Evolutionary conservation across 1,284 basidiomycete genomes (phyloP).

Genomic region (Neolentinus lepideus): DNA sequence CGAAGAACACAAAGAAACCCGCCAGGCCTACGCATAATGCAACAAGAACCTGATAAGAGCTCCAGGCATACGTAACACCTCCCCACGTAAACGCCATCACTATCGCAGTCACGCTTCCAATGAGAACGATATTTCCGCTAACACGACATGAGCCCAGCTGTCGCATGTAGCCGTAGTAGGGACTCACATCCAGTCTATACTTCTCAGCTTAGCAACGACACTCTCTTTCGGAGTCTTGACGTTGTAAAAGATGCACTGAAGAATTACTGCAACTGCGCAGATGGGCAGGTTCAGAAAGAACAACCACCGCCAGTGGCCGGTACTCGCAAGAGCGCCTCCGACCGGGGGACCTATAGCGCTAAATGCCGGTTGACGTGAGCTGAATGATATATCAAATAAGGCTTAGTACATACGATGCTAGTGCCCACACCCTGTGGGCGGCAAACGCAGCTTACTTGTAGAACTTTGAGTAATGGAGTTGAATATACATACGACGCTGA

Average conservation of each 20-base stretch:
- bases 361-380: constrained; percentile 18
- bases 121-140: constrained; percentile 25
- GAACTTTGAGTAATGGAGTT: neutral
- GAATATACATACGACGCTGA: constrained; percentile 10
- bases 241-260: constrained; percentile 28
- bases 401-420: constrained; percentile 6
- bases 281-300: constrained; percentile 33
- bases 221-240: constrained; percentile 25
- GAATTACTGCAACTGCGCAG: constrained; percentile 22
- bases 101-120: constrained; percentile 17
- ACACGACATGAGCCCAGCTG: neutral
- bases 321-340: constrained; percentile 26
- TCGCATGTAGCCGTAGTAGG: no score
- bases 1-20: constrained; percentile 16
- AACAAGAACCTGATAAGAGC: constrained; percentile 19
- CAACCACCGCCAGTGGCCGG: constrained; percentile 23
- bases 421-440: constrained; percentile 7
- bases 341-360: constrained; percentile 23
- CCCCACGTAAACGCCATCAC: constrained; percentile 26
- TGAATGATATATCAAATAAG: neutral
- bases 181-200: constrained; percentile 25
- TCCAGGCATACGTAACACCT: constrained; percentile 24
- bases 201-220: constrained; percentile 18
- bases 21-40: constrained; percentile 20
- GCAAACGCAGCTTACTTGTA: neutral